phyloP scores from a whole-genome alignment of 768 basidiomycete genomes.

The Sistotremastrum suecicum region DNA sequence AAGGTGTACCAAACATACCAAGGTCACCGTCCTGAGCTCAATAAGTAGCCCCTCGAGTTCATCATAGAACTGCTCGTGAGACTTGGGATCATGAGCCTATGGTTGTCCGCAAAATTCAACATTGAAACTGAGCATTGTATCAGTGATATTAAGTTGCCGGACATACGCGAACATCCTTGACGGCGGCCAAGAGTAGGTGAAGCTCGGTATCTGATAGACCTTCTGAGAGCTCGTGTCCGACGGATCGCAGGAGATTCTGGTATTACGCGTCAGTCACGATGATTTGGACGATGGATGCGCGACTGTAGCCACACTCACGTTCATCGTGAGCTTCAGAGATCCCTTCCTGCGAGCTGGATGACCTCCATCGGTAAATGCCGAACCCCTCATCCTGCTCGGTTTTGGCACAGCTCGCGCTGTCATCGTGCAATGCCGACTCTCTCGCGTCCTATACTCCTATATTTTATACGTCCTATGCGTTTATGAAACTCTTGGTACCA shows the following conservation, averaged over 20 bases:
- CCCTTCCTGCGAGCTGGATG: too few species aligned
- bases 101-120: conserved; percentile 17
- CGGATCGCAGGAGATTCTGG: conserved; percentile 72
- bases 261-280: too few species aligned
- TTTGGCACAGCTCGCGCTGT: too few species aligned
- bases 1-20: conserved; percentile 30
- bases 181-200: conserved; percentile 64
- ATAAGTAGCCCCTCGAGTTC: conserved; percentile 77
- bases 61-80: conserved; percentile 85
- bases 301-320: too few species aligned
- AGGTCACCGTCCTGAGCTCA: conserved; percentile 70
- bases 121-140: conserved; percentile 12
- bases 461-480: too few species aligned
- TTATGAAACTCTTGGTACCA: too few species aligned
- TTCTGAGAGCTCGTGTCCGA: conserved; percentile 14
- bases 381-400: too few species aligned
- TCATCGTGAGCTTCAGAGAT: too few species aligned
- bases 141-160: conserved; percentile 8
- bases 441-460: too few species aligned
- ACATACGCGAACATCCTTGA: conserved; percentile 82
- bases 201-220: conserved; percentile 43
- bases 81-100: conserved; percentile 46
- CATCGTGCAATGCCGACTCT: too few species aligned
- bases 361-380: too few species aligned
- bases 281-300: too few species aligned